Evolutionary conservation across 2,329 filamentous ascomycete genomes (phyloP).

Genomic region (Clarireedia hainanense): DNA sequence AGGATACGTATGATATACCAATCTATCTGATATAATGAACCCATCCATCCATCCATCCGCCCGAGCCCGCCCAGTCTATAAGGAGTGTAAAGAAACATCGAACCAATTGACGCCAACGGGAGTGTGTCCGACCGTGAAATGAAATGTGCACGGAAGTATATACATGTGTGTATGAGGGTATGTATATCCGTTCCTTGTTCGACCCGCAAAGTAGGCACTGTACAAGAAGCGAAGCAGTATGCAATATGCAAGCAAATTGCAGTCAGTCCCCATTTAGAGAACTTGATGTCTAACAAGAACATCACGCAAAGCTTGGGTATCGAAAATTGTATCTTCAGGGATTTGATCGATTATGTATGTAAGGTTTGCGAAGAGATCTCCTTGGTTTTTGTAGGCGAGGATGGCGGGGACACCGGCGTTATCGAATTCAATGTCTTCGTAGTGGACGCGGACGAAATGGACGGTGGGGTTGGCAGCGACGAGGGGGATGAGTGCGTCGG

Average conservation of each 20-base stretch:
- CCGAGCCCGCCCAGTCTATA: not conserved
- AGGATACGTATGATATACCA: not conserved
- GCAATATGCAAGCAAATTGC: not conserved
- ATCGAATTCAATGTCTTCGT: slow-evolving; percentile 91
- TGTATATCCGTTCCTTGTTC: not conserved
- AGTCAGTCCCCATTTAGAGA: slow-evolving; percentile 9
- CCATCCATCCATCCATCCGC: not conserved
- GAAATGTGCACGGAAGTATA: not conserved
- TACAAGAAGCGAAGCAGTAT: not conserved
- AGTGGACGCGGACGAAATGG: slow-evolving; percentile 86
- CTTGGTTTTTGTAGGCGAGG: slow-evolving; percentile 77
- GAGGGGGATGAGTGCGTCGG: slow-evolving; percentile 67
- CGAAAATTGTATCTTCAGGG: slow-evolving; percentile 57
- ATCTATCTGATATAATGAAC: not conserved
- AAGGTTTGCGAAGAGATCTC: slow-evolving; percentile 84
- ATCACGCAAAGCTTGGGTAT: slow-evolving; percentile 43
- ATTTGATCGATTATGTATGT: slow-evolving; percentile 84
- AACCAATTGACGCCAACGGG: too few species aligned
- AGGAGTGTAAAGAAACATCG: too few species aligned
- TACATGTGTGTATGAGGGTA: not conserved
- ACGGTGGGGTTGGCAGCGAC: slow-evolving; percentile 63
- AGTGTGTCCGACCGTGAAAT: not conserved
- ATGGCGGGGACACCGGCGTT: slow-evolving; percentile 79
- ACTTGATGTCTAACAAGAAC: slow-evolving; percentile 47
- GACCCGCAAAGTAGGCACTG: not conserved